Evolutionary conservation across 2,329 filamentous ascomycete genomes (phyloP).

Genomic region (Rhytidhysteron rufulum): DNA sequence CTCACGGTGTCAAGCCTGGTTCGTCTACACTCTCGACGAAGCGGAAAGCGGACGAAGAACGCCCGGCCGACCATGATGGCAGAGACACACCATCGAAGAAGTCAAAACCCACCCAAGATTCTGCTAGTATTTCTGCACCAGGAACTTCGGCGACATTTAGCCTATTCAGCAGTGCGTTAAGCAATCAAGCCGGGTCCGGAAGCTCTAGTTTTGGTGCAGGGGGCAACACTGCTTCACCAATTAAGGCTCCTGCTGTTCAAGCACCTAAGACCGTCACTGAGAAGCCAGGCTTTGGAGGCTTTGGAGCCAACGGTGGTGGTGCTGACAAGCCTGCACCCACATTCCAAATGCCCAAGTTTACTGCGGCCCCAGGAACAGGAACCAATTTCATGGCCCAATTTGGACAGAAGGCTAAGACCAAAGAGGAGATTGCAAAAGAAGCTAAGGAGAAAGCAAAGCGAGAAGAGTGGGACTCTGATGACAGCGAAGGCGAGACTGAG

Average conservation of each 20-base stretch:
- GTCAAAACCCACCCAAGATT: not conserved
- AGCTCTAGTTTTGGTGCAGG: no score
- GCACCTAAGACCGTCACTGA: no score
- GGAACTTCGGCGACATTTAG: not conserved
- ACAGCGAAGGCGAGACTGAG: slow-evolving; percentile 31
- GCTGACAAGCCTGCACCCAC: no score
- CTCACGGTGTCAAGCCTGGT: not conserved
- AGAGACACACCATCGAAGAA: not conserved
- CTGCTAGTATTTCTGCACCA: not conserved
- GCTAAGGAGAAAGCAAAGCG: slow-evolving; percentile 32
- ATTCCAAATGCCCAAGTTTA: slow-evolving; percentile 2
- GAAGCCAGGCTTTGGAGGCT: no score
- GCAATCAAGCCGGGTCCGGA: not conserved
- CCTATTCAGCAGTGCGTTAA: not conserved
- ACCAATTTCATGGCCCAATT: slow-evolving; percentile 20
- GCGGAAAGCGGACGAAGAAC: slow-evolving; percentile 1
- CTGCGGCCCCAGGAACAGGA: not conserved
- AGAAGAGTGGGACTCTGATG: slow-evolving; percentile 34
- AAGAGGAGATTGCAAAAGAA: slow-evolving; percentile 28
- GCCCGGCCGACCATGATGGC: not conserved
- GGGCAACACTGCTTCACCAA: no score
- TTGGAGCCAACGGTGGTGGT: no score
- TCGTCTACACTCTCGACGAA: not conserved
- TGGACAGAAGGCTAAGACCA: slow-evolving; percentile 24
- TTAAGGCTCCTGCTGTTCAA: no score